Conservation (phyloP, 495 filamentous ascomycete species). For the Aeminium ludgeri region DNA sequence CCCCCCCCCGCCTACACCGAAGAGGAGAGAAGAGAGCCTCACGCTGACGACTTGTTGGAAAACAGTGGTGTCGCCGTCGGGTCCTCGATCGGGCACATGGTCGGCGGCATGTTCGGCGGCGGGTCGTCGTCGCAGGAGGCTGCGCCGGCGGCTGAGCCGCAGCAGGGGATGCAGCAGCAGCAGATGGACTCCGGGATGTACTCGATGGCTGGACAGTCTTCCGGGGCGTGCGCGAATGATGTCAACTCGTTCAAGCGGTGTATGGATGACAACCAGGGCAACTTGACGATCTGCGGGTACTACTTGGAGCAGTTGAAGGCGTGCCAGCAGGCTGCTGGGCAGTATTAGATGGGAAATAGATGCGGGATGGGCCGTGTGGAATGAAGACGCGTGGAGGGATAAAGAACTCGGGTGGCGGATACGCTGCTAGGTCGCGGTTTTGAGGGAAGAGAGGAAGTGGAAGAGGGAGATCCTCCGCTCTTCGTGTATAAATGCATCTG, state of each 20-base stretch:
- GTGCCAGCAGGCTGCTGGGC: constrained; percentile 76
- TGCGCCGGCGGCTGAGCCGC: constrained; percentile 28
- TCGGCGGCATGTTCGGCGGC: constrained; percentile 73
- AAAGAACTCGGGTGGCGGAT: too few relatives aligned
- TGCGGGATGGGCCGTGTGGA: too few relatives aligned
- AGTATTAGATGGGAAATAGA: constrained; percentile 47
- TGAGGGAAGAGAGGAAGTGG: too few relatives aligned
- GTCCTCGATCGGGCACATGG: constrained; percentile 83
- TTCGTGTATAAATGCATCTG: too few relatives aligned
- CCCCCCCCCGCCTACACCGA: neutral
- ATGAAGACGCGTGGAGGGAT: too few relatives aligned
- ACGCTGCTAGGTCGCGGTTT: too few relatives aligned
- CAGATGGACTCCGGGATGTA: too few relatives aligned
- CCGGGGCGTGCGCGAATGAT: constrained; percentile 52
- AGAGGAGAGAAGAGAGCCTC: neutral
- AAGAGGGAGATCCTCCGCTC: too few relatives aligned
- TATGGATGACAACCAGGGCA: constrained; percentile 83
- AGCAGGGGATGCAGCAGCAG: too few relatives aligned
- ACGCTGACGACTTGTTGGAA: neutral
- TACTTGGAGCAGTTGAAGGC: constrained; percentile 97
- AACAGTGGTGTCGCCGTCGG: constrained; percentile 85
- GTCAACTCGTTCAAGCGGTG: constrained; percentile 79
- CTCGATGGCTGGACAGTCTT: too few relatives aligned
- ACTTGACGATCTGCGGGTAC: constrained; percentile 93
- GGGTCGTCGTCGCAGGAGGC: constrained; percentile 39